Conservation (phyloP, 257 asterid genomes). For the Orobanche coerulescens region DNA sequence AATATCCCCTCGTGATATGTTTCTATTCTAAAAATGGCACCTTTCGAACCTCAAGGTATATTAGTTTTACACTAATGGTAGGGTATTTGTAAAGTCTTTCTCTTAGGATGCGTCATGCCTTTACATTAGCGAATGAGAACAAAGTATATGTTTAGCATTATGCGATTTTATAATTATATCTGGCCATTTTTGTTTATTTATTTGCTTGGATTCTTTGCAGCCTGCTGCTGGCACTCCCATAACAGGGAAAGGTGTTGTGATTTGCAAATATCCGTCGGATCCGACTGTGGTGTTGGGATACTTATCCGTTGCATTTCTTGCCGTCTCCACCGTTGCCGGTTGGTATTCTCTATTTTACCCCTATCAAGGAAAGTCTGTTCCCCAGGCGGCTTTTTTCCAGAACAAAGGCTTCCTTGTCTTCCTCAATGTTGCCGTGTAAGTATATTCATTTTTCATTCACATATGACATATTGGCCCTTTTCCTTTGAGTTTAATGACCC, state of each 20-base stretch:
- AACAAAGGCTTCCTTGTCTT: slow-evolving; percentile 54
- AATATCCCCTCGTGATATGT: too few species aligned
- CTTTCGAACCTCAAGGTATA: too few species aligned
- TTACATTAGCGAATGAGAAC: not conserved
- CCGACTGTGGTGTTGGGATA: slow-evolving; percentile 60
- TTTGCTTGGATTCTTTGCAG: slow-evolving; percentile 33
- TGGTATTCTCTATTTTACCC: slow-evolving; percentile 55
- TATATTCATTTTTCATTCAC: slow-evolving; percentile 6
- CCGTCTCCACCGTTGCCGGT: slow-evolving; percentile 43
- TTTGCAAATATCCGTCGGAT: slow-evolving; percentile 75
- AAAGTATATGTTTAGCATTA: not conserved
- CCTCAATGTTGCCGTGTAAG: slow-evolving; percentile 73
- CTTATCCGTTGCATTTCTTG: slow-evolving; percentile 58
- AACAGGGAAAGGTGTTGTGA: slow-evolving; percentile 43
- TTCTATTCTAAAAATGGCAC: too few species aligned
- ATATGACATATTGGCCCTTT: too few species aligned
- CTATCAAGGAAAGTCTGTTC: slow-evolving; percentile 77
- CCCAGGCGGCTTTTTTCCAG: slow-evolving; percentile 48
- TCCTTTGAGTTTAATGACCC: not conserved
- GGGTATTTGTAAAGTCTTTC: not conserved
- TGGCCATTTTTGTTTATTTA: not conserved
- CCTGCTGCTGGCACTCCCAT: slow-evolving; percentile 62
- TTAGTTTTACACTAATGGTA: not conserved
- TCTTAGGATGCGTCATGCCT: too few species aligned
- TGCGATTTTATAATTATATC: not conserved